These are phyloP conservation scores for Penicillium aurantiogriseum DNA, from an alignment of 2,329 filamentous ascomycete genomes.

Conservation along the genomic window DNA sequence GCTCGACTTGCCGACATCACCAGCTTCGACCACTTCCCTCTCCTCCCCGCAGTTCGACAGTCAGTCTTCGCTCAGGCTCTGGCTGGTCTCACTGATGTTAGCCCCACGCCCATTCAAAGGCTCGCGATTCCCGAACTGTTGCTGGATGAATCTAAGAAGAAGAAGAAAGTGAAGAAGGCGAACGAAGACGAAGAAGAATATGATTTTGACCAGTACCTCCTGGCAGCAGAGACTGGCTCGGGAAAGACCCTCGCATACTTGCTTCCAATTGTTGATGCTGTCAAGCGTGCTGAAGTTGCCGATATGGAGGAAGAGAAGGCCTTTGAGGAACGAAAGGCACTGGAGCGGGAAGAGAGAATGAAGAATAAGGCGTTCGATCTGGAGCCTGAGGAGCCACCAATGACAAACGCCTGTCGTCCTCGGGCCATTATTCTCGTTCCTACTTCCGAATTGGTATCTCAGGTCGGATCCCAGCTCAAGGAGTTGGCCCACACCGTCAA, in stretches of 20 bases:
- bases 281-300: slow-evolving; percentile 71
- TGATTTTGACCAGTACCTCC: slow-evolving; percentile 66
- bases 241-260: slow-evolving; percentile 95
- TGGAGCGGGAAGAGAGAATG: slow-evolving; percentile 51
- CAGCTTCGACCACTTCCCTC: slow-evolving; percentile 75
- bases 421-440: slow-evolving; percentile 84
- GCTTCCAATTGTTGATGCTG: slow-evolving; percentile 75
- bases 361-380: slow-evolving; percentile 62
- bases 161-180: slow-evolving; percentile 33
- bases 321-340: slow-evolving; percentile 54
- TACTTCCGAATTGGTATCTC: slow-evolving; percentile 84
- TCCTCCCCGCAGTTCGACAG: slow-evolving; percentile 69
- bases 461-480: slow-evolving; percentile 81
- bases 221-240: slow-evolving; percentile 94
- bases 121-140: slow-evolving; percentile 83
- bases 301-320: slow-evolving; percentile 62
- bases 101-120: slow-evolving; percentile 84
- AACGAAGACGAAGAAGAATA: slow-evolving; percentile 36
- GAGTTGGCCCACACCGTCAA: slow-evolving; percentile 79
- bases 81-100: slow-evolving; percentile 69
- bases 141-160: slow-evolving; percentile 48
- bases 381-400: slow-evolving; percentile 58
- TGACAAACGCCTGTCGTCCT: slow-evolving; percentile 72
- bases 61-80: slow-evolving; percentile 73
- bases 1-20: slow-evolving; percentile 63